Base-by-base conservation (phyloP, 2,329 filamentous ascomycete genomes). In the Verticillium tricorpus region DNA sequence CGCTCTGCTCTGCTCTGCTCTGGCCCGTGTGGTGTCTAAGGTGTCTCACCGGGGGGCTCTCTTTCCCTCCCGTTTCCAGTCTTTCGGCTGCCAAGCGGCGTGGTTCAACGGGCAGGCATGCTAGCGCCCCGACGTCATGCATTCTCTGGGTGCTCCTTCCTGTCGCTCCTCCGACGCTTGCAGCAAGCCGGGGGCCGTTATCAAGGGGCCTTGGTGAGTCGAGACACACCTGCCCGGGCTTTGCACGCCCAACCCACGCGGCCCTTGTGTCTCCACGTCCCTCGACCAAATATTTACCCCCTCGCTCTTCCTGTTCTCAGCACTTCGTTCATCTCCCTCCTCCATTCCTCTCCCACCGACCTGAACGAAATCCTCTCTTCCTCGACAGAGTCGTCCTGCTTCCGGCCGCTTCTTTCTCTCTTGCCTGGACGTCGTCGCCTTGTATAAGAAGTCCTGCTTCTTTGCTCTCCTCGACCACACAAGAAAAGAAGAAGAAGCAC, bases 341-440 rank as follows among this genome's bases (percentile, higher is more conserved):
- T 12, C 19, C 40, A 50, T 50, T 50, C 40, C 40, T 50, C 40
- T 25, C n/a, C 40, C 40, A 50, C n/a, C 40, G 39, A 45, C 39
- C 28, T 5, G 34, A 35, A 35, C 34, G 34, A n/a, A 50, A 25
- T n/a, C n/a, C 11, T 8, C 40, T 50, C 40, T 50, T 28, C n/a
- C 8, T 50, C n/a, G n/a, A 50, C n/a, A 50, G 40, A 50, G 40
- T 50, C 7, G 7, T 22, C 19, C 40, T 22, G n/a, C 40, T 50
- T 50, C 40, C 40, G 40, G 40, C 19, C 19, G 40, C 40, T 50
- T 50, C 40, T 22, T 19, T n/a, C n/a, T 55, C 39, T 59, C 50
- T 31, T 58, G 28, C 34, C 35, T 63, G 50, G 54, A 34, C 32
- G 15, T 45, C 58, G 60, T 52, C 60, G 58, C 52, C 64, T 56